Conservation (phyloP, 768 basidiomycete species). For the Podaxis pistillaris region DNA sequence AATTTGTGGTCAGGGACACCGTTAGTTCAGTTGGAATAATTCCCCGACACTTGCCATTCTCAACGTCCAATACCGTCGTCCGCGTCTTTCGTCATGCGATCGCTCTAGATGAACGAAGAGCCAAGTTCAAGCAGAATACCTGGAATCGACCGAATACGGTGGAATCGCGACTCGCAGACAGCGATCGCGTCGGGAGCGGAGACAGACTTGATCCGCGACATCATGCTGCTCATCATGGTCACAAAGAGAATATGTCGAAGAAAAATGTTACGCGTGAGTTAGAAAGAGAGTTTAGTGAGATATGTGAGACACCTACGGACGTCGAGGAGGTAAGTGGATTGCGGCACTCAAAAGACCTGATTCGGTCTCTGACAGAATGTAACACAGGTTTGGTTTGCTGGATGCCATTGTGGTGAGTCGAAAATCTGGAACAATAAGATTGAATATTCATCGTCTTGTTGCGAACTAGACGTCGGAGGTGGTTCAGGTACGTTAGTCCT, state of each 20-base stretch:
- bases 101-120: slow-evolving; percentile 56
- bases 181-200: slow-evolving; percentile 14
- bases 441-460: neutral
- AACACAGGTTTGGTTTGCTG: slow-evolving; percentile 32
- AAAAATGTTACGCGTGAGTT: slow-evolving; percentile 14
- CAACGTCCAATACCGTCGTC: slow-evolving; percentile 45
- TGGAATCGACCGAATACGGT: slow-evolving; percentile 35
- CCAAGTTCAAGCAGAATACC: slow-evolving; percentile 53
- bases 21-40: slow-evolving; percentile 53
- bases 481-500: slow-evolving; percentile 33
- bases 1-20: slow-evolving; percentile 41
- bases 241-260: neutral
- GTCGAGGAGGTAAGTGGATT: slow-evolving; percentile 47
- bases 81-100: slow-evolving; percentile 59
- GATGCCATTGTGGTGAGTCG: slow-evolving; percentile 43
- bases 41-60: slow-evolving; percentile 47
- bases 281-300: slow-evolving; percentile 28
- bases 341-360: neutral
- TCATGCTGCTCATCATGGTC: neutral
- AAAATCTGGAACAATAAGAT: neutral
- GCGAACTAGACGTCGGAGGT: slow-evolving; percentile 50
- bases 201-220: slow-evolving; percentile 4
- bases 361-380: neutral
- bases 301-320: slow-evolving; percentile 26
- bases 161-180: slow-evolving; percentile 27